Percentiles rank a stretch among this genome's conserved stretches.
phyloP scores from a whole-genome alignment of 164 flowering plant species.

The Tinospora cordifolia region DNA sequence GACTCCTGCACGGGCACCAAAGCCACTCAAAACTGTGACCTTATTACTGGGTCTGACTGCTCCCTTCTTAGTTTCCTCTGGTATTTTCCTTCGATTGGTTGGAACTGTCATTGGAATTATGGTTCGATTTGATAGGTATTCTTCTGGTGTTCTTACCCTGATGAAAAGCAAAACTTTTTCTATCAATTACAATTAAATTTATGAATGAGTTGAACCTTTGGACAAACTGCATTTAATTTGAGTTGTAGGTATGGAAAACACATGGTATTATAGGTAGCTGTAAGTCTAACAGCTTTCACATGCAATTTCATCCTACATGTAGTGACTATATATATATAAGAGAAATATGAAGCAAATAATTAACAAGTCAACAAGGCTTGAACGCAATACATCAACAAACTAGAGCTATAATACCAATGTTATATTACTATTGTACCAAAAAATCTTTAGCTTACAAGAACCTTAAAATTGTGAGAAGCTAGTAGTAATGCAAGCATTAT shows the following conservation, averaged over 20 bases:
- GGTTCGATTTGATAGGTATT: slow-evolving; percentile 75
- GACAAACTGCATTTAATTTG: too few relatives aligned
- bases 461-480: neutral
- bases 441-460: neutral
- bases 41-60: slow-evolving; percentile 52
- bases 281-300: neutral
- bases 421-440: neutral
- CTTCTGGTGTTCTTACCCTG: neutral
- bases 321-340: neutral
- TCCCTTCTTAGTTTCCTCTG: slow-evolving; percentile 67
- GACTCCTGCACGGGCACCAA: slow-evolving; percentile 65
- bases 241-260: too few relatives aligned
- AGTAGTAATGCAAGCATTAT: neutral
- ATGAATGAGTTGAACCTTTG: neutral
- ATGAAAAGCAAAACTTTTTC: neutral
- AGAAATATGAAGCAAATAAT: neutral
- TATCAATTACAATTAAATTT: neutral
- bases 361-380: neutral
- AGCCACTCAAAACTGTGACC: slow-evolving; percentile 73
- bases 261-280: too few relatives aligned
- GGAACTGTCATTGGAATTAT: slow-evolving; percentile 46
- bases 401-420: neutral
- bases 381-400: neutral
- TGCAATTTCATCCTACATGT: neutral
- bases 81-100: slow-evolving; percentile 47